Base-by-base conservation (phyloP, 2,329 filamentous ascomycete species). In the Trichoderma sp. region DNA sequence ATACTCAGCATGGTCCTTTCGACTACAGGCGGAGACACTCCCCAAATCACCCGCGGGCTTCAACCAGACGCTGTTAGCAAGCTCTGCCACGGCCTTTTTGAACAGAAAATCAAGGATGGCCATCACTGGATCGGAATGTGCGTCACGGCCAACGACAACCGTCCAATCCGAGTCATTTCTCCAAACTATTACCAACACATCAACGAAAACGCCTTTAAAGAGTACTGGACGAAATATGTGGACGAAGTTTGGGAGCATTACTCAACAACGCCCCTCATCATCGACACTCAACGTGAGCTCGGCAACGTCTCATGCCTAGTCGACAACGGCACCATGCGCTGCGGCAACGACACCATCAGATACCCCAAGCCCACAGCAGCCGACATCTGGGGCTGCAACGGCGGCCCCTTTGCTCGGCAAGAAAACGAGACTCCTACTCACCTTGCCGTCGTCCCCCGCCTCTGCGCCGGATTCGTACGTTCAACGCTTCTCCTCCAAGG, bases 331-430 rank as follows among this genome's bases (percentile, higher is more conserved):
- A 63, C 76, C n/a, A 75, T 87, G 15, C 73, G 71, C 36, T 86
- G 85, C 75, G 74, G 77, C 4, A 81, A 82, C 1, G 85, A 85
- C 74, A 82, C 83, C 75, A 79, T 81, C 3, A 77, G 74, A 17
- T 86, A 85, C 75, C 64, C 73, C 6, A 85, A 84, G 74, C 85
- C 85, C 12, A 76, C 78, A 5, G 79, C 81, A 8, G 73, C 73
- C 6, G 85, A 87, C 71, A 85, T 87, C 74, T 88, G 84, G 80
- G 83, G 84, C 26, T 87, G 85, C 79, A 83, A 85, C 80, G 81
- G 79, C 12, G 85, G 85, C 0, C 82, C 85, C 0, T 87, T 87
- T 70, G 79, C 73, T 2, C 80, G 81, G n/a, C 67, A 74, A 3
- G 74, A 69, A 0, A 75, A 74, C 8, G 84, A 85, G 72, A 84